These are phyloP conservation scores for Evernia prunastri DNA, from an alignment of 495 filamentous ascomycete species.

Conservation along the genomic window DNA sequence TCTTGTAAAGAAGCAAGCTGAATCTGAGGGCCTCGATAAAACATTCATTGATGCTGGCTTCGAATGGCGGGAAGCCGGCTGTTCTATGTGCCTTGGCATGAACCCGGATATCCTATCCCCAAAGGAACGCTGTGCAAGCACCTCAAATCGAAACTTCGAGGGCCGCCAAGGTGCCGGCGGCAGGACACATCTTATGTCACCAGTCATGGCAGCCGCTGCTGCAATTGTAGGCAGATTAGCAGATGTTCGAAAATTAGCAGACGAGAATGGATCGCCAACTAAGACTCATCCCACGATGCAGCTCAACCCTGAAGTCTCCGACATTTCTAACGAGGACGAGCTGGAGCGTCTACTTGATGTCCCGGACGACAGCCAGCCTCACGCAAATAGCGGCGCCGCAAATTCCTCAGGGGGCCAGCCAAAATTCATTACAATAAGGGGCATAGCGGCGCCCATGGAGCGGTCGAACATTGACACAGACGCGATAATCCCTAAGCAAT, in stretches of 20 bases:
- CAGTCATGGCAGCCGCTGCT: slow-evolving; percentile 90
- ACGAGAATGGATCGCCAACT: slow-evolving; percentile 50
- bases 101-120: slow-evolving; percentile 97
- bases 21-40: slow-evolving; percentile 85
- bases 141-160: slow-evolving; percentile 96
- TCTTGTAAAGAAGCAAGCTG: slow-evolving; percentile 87
- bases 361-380: slow-evolving; percentile 63
- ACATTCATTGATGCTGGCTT: slow-evolving; percentile 90
- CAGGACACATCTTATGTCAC: slow-evolving; percentile 93
- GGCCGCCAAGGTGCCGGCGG: slow-evolving; percentile 91
- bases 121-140: slow-evolving; percentile 87
- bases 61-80: slow-evolving; percentile 96
- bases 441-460: slow-evolving; percentile 83
- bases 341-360: slow-evolving; percentile 72
- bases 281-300: slow-evolving; percentile 50
- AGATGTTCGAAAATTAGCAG: slow-evolving; percentile 75
- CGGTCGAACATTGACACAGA: slow-evolving; percentile 92
- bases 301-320: slow-evolving; percentile 60
- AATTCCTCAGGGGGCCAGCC: slow-evolving; percentile 60
- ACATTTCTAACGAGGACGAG: slow-evolving; percentile 67
- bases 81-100: slow-evolving; percentile 99
- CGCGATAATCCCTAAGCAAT: slow-evolving; percentile 98
- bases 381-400: slow-evolving; percentile 47
- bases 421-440: slow-evolving; percentile 74
- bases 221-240: slow-evolving; percentile 85